A percentile compares a stretch with the other conserved stretches of the same genome.
phyloP scores from a whole-genome alignment of 257 asterid species.

The Schizonepeta tenuifolia region DNA sequence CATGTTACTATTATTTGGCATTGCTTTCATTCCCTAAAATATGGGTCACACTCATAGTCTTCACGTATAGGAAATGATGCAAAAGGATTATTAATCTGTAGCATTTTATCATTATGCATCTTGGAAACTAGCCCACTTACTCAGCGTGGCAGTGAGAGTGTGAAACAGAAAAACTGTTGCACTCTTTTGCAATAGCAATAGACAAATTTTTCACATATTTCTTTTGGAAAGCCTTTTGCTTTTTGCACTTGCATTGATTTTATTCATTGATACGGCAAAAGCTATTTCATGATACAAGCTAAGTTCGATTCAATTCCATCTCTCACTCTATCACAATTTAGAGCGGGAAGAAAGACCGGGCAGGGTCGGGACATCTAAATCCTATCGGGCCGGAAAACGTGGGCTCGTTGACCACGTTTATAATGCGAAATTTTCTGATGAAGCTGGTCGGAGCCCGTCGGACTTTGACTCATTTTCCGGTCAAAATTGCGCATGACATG shows the following conservation, averaged over 20 bases:
- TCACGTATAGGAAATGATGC: slow-evolving; percentile 28
- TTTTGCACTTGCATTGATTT: background rate
- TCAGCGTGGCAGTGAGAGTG: slow-evolving; percentile 3
- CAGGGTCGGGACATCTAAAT: too few species aligned
- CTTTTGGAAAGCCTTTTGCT: slow-evolving; percentile 4
- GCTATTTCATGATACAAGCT: background rate
- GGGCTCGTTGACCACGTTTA: too few species aligned
- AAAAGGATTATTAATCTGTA: slow-evolving; percentile 32
- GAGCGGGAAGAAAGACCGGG: background rate
- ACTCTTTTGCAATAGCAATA: slow-evolving; percentile 6
- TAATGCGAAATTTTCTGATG: too few species aligned
- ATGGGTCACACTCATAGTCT: slow-evolving; percentile 32
- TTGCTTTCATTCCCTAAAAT: slow-evolving; percentile 42
- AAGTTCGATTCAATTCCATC: background rate
- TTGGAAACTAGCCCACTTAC: slow-evolving; percentile 32
- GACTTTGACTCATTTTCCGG: too few species aligned
- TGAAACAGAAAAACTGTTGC: slow-evolving; percentile 28
- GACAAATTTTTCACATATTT: slow-evolving; percentile 1
- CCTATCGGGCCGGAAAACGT: too few species aligned
- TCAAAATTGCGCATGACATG: too few species aligned
- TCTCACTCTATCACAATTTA: background rate
- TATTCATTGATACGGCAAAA: background rate
- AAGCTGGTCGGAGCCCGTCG: too few species aligned
- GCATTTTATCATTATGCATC: slow-evolving; percentile 27
- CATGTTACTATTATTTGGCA: slow-evolving; percentile 1